Percentiles rank a stretch among this genome's conserved stretches.
Evolutionary conservation across 768 basidiomycete genomes (phyloP).

Genomic region (Leucosporidium scottii): DNA sequence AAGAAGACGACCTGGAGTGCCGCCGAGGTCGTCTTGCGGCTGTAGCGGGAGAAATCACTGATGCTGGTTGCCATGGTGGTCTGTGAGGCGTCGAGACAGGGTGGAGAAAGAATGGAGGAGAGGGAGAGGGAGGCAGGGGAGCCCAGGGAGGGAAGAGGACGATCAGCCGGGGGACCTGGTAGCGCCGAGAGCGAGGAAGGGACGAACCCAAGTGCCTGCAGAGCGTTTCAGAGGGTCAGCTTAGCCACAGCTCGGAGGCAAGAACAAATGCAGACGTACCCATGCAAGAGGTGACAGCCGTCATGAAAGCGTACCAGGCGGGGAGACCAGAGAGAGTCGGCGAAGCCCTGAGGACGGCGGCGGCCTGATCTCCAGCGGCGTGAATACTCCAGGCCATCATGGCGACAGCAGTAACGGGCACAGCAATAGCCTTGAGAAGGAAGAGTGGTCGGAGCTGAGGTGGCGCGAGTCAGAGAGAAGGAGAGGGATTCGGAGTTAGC

Average conservation of each 20-base stretch:
- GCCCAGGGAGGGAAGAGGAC: no score
- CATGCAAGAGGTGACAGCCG: slow-evolving; percentile 28
- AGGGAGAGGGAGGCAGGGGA: no score
- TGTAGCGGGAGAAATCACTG: slow-evolving; percentile 22
- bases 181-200: no score
- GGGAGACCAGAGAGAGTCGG: slow-evolving; percentile 9
- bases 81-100: no score
- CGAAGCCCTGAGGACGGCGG: slow-evolving; percentile 10
- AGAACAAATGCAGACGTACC: no score
- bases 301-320: slow-evolving; percentile 24
- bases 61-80: background rate
- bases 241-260: no score
- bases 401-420: slow-evolving; percentile 24
- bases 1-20: slow-evolving; percentile 31
- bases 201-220: no score
- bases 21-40: slow-evolving; percentile 9
- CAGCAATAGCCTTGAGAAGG: slow-evolving; percentile 24
- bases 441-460: slow-evolving; percentile 26
- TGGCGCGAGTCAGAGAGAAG: background rate
- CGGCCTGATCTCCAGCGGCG: slow-evolving; percentile 18
- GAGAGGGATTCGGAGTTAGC: background rate
- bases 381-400: slow-evolving; percentile 27
- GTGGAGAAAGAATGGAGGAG: no score
- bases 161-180: no score
- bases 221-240: no score